These are phyloP conservation scores for Stachybotrys chlorohalonatus DNA, from an alignment of 2,329 filamentous ascomycete species.

Conservation along the genomic window DNA sequence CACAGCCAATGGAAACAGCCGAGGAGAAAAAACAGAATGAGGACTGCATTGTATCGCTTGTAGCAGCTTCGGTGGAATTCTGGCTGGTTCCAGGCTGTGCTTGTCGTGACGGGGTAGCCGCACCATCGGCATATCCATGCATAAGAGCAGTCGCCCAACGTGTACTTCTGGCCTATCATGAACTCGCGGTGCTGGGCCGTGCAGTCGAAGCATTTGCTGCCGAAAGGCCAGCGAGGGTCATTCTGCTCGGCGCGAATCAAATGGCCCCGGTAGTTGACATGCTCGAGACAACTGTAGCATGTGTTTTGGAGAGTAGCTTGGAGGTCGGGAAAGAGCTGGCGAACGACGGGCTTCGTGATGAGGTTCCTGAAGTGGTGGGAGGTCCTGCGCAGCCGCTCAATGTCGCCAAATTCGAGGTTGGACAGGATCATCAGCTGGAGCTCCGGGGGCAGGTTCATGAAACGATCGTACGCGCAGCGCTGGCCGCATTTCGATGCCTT, in stretches of 20 bases:
- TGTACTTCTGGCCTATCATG: slow-evolving; percentile 25
- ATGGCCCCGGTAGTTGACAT: slow-evolving; percentile 17
- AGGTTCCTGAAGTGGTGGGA: slow-evolving; percentile 25
- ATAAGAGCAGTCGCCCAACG: slow-evolving; percentile 21
- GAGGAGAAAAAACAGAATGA: slow-evolving; percentile 27
- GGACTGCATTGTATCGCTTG: slow-evolving; percentile 23
- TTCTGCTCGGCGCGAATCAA: slow-evolving; percentile 21
- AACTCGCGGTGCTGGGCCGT: slow-evolving; percentile 23
- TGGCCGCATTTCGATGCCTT: background rate
- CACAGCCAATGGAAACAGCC: slow-evolving; percentile 28
- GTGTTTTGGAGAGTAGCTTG: slow-evolving; percentile 22
- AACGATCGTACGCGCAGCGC: background rate
- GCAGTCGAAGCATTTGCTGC: slow-evolving; percentile 30
- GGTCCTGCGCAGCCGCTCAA: slow-evolving; percentile 31
- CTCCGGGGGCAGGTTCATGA: slow-evolving; percentile 30
- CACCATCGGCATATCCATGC: slow-evolving; percentile 36
- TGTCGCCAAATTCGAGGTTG: slow-evolving; percentile 31
- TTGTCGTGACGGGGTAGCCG: slow-evolving; percentile 25
- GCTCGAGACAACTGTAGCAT: slow-evolving; percentile 29
- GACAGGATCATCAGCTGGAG: slow-evolving; percentile 30
- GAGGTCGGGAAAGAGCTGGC: slow-evolving; percentile 25
- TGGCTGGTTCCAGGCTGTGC: slow-evolving; percentile 20
- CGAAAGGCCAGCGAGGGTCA: slow-evolving; percentile 25
- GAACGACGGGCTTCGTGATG: slow-evolving; percentile 24
- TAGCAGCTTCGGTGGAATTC: slow-evolving; percentile 33